A percentile compares a stretch with the other conserved stretches of the same genome.
Evolutionary conservation across 2,329 filamentous ascomycete genomes (phyloP).

Genomic region (Aspergillus terreus): DNA sequence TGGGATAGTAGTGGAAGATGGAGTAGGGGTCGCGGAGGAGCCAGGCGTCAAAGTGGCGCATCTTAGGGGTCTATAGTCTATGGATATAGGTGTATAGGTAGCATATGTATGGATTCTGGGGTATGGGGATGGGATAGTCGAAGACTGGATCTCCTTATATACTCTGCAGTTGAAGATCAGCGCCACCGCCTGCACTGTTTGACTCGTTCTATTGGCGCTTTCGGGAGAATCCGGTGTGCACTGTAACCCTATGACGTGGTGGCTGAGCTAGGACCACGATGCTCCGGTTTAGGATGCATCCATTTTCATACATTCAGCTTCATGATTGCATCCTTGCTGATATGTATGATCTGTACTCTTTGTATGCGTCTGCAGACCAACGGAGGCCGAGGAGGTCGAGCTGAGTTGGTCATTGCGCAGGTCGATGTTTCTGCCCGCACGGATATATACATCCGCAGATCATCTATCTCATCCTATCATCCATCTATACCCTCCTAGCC

Average conservation of each 20-base stretch:
- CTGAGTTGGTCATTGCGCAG: too few relatives aligned
- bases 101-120: too few relatives aligned
- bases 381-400: too few relatives aligned
- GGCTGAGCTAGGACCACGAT: constrained; percentile 9
- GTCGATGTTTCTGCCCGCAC: neutral
- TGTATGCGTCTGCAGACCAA: too few relatives aligned
- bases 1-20: constrained; percentile 38
- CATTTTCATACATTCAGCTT: too few relatives aligned
- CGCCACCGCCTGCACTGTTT: neutral
- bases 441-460: neutral
- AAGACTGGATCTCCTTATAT: too few relatives aligned
- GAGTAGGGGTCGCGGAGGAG: constrained; percentile 37
- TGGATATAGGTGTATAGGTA: too few relatives aligned
- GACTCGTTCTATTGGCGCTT: neutral
- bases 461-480: too few relatives aligned
- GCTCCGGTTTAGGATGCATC: neutral
- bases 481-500: constrained; percentile 22
- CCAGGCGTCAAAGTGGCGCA: constrained; percentile 40
- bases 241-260: constrained; percentile 28
- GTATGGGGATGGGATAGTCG: too few relatives aligned
- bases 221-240: constrained; percentile 10
- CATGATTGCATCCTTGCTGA: too few relatives aligned
- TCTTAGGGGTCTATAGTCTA: constrained; percentile 3
- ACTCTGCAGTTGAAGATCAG: neutral
- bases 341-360: too few relatives aligned